phyloP scores from a whole-genome alignment of 2,329 filamentous ascomycete species.

The Amauroascus verrucosus region DNA sequence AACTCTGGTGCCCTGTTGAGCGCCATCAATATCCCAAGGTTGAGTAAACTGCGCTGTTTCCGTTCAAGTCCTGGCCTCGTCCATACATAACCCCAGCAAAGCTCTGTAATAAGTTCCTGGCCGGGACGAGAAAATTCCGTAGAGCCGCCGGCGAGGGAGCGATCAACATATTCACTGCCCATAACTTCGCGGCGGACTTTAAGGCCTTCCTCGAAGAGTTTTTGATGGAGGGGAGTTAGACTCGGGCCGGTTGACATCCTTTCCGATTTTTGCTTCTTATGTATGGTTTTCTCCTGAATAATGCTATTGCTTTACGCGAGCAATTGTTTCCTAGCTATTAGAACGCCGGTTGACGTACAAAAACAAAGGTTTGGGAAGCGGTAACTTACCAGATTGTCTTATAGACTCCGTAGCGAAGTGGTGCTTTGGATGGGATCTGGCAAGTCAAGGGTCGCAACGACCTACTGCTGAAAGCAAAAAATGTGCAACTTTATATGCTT shows the following conservation, averaged over 20 bases:
- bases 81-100: slow-evolving; percentile 56
- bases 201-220: slow-evolving; percentile 52
- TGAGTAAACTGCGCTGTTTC: slow-evolving; percentile 52
- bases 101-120: slow-evolving; percentile 55
- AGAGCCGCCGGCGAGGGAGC: slow-evolving; percentile 45
- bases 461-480: too few relatives aligned
- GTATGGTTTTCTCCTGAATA: too few relatives aligned
- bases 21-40: slow-evolving; percentile 55
- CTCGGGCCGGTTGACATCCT: slow-evolving; percentile 35
- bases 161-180: slow-evolving; percentile 52
- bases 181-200: slow-evolving; percentile 51
- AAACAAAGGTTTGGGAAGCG: too few relatives aligned
- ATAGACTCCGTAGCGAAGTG: too few relatives aligned
- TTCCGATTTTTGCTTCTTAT: neutral
- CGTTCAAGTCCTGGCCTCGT: slow-evolving; percentile 51
- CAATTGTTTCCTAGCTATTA: too few relatives aligned
- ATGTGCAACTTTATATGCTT: too few relatives aligned
- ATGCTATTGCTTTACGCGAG: too few relatives aligned
- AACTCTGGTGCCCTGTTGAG: slow-evolving; percentile 51
- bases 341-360: too few relatives aligned
- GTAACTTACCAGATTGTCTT: too few relatives aligned
- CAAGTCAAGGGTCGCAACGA: too few relatives aligned
- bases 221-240: slow-evolving; percentile 40
- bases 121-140: slow-evolving; percentile 51
- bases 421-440: too few relatives aligned